These are phyloP conservation scores for Russula virescens DNA, from an alignment of 768 basidiomycete species.

Conservation along the genomic window DNA sequence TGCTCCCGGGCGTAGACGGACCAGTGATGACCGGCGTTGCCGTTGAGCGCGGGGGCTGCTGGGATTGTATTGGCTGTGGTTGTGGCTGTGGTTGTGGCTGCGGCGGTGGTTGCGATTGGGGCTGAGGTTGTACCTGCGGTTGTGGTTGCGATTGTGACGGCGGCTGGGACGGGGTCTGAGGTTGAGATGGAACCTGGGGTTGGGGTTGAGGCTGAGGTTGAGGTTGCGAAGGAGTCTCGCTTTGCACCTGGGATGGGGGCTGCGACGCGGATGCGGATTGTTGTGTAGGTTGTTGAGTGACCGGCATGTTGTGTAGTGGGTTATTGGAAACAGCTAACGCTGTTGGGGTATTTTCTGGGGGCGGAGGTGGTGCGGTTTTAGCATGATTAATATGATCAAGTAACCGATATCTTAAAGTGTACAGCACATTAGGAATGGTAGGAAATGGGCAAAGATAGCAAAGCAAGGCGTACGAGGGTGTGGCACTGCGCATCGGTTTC, in stretches of 20 bases:
- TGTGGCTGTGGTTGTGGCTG: constrained; percentile 12
- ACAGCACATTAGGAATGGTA: background rate
- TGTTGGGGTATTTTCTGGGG: background rate
- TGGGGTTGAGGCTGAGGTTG: constrained; percentile 18
- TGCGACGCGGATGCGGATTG: background rate
- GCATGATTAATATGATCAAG: constrained; percentile 9
- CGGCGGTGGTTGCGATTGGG: constrained; percentile 3
- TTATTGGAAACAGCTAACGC: background rate
- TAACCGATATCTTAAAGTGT: constrained; percentile 20
- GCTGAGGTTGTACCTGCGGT: background rate
- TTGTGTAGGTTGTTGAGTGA: background rate
- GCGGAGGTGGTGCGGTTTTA: background rate
- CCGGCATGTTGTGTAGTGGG: constrained; percentile 9
- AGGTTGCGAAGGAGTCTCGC: constrained; percentile 5
- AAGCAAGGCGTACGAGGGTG: constrained; percentile 42
- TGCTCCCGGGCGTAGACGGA: constrained; percentile 16
- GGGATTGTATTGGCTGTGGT: constrained; percentile 11
- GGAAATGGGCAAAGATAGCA: too few species aligned
- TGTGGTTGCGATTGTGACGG: constrained; percentile 1
- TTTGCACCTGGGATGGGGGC: constrained; percentile 7
- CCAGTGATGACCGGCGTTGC: constrained; percentile 17
- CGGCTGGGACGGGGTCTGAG: constrained; percentile 2
- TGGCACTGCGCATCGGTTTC: constrained; percentile 38
- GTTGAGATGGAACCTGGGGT: constrained; percentile 1
- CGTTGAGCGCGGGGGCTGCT: constrained; percentile 11